Evolutionary conservation across 345 rosid species (phyloP), one percentile per base, ranked within the genome.

Genomic region (Anastatica hierochuntica): DNA sequence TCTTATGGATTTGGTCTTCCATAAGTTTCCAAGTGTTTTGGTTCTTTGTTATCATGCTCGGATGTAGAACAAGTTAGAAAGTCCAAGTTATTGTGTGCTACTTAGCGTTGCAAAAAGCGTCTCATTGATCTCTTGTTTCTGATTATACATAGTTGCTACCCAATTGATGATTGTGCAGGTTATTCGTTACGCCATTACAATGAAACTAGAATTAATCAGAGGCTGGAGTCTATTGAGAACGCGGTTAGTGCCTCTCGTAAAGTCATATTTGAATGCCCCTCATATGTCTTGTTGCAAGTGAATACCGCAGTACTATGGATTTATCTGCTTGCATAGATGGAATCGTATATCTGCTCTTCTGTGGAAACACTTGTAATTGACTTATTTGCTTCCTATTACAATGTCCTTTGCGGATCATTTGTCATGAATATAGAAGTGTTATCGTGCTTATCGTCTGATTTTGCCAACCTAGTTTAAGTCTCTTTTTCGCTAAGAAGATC

Each of bases 161-260:
- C 6, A 42, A 29, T 66, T 38, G 41, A 43, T 60, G 49, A 44
- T 71, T 34, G 38, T 62, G 63, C 79, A 83, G 83, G 92, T 16
- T 83, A 80, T 64, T 62, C 92, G 16, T 42, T 78, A 34, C 75
- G 83, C 29, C 79, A 78, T 56, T 69, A 69, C 62, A 79, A 80
- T 43, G 76, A 80, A 49, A 48, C 68, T 19, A 80, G 75, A 60
- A 80, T 83, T 56, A 76, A 80, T 56, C 74, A 66, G 64, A 73
- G 83, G 70, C 92, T 83, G 23, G 81, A 78, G 56, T 78, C 87
- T 0, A 80, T 83, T 65, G 92, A 83, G 49, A 75, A 59, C 26
- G 80, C 82, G 60, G 92, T 83, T 56, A 73, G 84, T 75, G 23
- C 49, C 44, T 20, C 21, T n/a, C 8, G n/a, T 2, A 10, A 43